Base-by-base conservation (phyloP, 2,329 filamentous ascomycete genomes). In the Colletotrichum brevisporum region DNA sequence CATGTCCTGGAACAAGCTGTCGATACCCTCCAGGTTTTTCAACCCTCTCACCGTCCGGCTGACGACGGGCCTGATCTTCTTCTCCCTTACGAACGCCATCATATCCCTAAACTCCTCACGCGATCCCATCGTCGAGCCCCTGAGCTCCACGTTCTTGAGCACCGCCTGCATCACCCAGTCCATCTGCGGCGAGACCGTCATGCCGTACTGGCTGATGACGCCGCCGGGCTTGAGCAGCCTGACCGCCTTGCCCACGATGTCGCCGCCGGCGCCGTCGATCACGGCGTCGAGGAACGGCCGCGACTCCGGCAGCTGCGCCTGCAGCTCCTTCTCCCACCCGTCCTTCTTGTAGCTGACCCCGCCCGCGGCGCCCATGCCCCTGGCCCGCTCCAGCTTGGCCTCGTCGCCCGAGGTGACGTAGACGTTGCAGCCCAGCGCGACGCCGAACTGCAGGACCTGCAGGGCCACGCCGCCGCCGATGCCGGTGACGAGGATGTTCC, bases 391-490 rank as follows among this genome's bases (percentile, higher is more conserved):
- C 69, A 98, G 88, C 86, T 97, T 97, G 74, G 87, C 90, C 72
- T 89, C 80, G 71, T 89, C 91, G 9, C 93, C 90, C 63, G 91
- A 94, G 2, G 91, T 95, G 63, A 97, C 94, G 76, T 86, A 97
- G n/a, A 95, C 92, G 78, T 91, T 89, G 74, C 91, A 89, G 45
- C 94, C 93, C 72, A 89, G 82, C 10, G 89, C 94, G 13, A 91
- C 89, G 12, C 89, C 94, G 80, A 97, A 97, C 78, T 94, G 86
- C 74, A 98, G 83, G 6, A 88, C 92, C 83, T 93, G 91, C 63
- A 98, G 83, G 41, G 95, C 95, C 1, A 98, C 95, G 51, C 95
- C 95, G 43, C 95, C 95, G 0, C 95, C 95, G 79, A 98, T 97
- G 0, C 95, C 95, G 5, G 95, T 98, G 50, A 98, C 82, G 39